Evolutionary conservation across 1,284 basidiomycete genomes (phyloP), one percentile per base, ranked within the genome.

Genomic region (Puccinia hordei): DNA sequence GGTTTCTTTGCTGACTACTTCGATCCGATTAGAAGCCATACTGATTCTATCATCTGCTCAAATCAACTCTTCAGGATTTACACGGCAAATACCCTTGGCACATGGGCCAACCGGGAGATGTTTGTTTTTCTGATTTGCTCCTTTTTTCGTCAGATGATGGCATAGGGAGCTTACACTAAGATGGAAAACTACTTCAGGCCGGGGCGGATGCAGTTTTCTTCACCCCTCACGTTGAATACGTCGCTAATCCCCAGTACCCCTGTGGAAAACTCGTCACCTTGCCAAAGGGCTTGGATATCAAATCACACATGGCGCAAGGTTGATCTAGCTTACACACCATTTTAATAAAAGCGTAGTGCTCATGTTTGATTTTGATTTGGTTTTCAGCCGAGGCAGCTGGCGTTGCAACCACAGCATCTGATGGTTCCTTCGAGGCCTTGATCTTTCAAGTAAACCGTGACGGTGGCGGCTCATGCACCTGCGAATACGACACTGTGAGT

Each of bases 361-460:
- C 33, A 41, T 5, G 24, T 24, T 69, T 17, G 4, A 22, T 61
- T 12, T 5, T 19, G 2, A 22, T 41, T 15, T 79, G n/a, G n/a
- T 71, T 0, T 15, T 24, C 27, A 79, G 76, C 66, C 38, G 76
- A 79, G 57, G 65, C 76, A 57, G 9, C 13, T 69, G 76, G 76
- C 24, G 66, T 72, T 27, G 66, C 76, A 30, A 59, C 76, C 8
- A 49, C 65, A 9, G 76, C 63, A 10, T 6, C 46, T 6, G 76
- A 79, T 61, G 76, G 76, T 17, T 59, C 38, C 35, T 71, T 79
- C 22, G 76, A 79, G 41, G 55, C 66, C 17, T 15, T 55, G 66
- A 69, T 79, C 15, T 79, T 79, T 49, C 76, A 79, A 69, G 76
- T 79, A 12, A 79, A 79, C 41, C 65, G 76, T 24, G 76, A 79